These are phyloP conservation scores for Chalciporus sphaerocephalus DNA, from an alignment of 768 basidiomycete species.

Conservation along the genomic window DNA sequence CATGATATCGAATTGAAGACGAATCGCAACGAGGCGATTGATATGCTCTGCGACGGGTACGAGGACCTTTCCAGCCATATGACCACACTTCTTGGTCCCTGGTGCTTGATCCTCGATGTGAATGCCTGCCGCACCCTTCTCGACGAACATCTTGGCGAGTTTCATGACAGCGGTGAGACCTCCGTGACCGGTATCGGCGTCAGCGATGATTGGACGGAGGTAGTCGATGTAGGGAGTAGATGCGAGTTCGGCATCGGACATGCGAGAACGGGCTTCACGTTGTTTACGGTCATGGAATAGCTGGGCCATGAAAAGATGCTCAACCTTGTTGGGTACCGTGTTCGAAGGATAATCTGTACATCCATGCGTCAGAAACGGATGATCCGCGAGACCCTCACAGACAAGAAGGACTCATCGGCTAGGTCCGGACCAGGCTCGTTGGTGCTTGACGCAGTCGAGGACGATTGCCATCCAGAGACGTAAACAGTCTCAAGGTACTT, in stretches of 20 bases:
- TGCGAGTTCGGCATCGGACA: conserved; percentile 69
- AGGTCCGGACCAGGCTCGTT: conserved; percentile 99
- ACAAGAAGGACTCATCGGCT: conserved; percentile 57
- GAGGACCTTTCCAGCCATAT: conserved; percentile 94
- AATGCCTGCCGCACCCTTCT: conserved; percentile 96
- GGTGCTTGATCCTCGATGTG: conserved; percentile 98
- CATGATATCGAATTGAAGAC: conserved; percentile 97
- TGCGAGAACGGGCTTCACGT: conserved; percentile 65
- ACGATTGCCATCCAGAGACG: conserved; percentile 94
- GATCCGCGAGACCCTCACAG: not conserved
- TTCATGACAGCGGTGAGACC: conserved; percentile 99
- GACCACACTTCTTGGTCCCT: conserved; percentile 93
- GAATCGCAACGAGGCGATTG: conserved; percentile 95
- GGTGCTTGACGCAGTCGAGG: conserved; percentile 87
- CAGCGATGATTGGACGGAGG: conserved; percentile 90
- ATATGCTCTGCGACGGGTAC: conserved; percentile 98
- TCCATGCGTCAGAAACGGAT: conserved; percentile 3
- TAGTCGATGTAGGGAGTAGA: conserved; percentile 77
- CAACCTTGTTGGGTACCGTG: conserved; percentile 98
- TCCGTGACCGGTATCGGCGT: conserved; percentile 97
- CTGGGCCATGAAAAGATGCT: conserved; percentile 96
- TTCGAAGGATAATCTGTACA: conserved; percentile 90
- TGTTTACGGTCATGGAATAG: conserved; percentile 99
- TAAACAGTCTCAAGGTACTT: conserved; percentile 98
- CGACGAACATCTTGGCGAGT: conserved; percentile 97